Evolutionary conservation across 352 stramenopile genomes (phyloP), one percentile per base, ranked within the genome.

Genomic region (Phytophthora nicotianae): DNA sequence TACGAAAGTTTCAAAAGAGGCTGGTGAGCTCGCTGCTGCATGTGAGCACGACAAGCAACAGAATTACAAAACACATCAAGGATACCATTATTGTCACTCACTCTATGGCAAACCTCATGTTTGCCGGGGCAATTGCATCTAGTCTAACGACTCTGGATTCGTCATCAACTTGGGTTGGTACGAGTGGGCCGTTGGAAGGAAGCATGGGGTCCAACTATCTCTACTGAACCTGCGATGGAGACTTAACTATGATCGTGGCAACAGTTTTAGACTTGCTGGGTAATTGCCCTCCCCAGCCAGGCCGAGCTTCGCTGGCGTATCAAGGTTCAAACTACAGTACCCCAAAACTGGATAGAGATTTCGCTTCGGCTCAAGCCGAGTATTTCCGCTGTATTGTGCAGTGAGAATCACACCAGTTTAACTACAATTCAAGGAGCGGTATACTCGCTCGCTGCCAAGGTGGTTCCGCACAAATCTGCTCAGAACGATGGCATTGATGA

Each of bases 21-120:
- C n/a, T 38, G 32, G 32, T n/a, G 32, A 38, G n/a, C 2, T 38
- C n/a, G 32, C 13, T 38, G 32, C 32, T 38, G 32, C 32, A 13
- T 38, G 13, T 73, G 29, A 83, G 70, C 58, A 41, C 52, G 3
- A 66, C 50, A 10, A 86, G 70, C 54, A 47, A 66, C 33, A 5
- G 23, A 0, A 50, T 19, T 2, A 70, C 68, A 3, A 57, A 59
- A 5, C 67, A 63, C 23, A 74, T 86, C 59, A 48, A 68, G 40
- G 59, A 86, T 60, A 79, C 79, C 9, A 85, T 88, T 58, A 59
- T 88, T 29, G 64, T 86, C 9, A 62, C 66, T 5, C 76, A 90
- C 57, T 90, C 76, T 7, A 76, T 79, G 58, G 81, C 72, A 13
- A 87, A 84, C 45, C 49, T 79, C 26, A 79, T 83, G 63, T 33